Evolutionary conservation across 2,329 filamentous ascomycete species (phyloP).

Genomic region (Boeremia exigua): DNA sequence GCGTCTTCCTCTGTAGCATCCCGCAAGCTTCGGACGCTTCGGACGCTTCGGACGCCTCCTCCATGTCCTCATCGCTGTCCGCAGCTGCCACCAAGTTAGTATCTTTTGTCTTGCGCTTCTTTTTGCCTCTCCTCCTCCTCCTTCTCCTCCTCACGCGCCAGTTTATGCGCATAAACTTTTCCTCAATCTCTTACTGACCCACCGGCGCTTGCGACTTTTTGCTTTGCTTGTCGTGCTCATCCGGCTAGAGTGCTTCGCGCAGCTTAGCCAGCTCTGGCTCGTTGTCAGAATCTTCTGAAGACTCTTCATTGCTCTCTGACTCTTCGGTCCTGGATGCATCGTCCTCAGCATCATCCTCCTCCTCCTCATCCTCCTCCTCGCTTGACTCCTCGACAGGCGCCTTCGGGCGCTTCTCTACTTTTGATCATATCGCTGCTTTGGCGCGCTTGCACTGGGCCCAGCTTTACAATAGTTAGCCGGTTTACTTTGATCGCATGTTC

Average conservation of each 20-base stretch:
- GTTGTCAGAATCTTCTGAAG: constrained; percentile 27
- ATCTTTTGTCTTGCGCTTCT: constrained; percentile 45
- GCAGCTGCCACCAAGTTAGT: constrained; percentile 24
- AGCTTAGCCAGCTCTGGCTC: constrained; percentile 35
- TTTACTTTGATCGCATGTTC: background rate
- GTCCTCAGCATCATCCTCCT: constrained; percentile 51
- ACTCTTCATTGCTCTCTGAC: constrained; percentile 27
- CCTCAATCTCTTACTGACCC: constrained; percentile 71
- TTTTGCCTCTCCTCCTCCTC: constrained; percentile 48
- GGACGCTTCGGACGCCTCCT: constrained; percentile 17
- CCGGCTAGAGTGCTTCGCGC: constrained; percentile 35
- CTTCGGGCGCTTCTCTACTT: constrained; percentile 24
- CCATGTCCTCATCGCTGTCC: constrained; percentile 33
- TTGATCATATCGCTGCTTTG: constrained; percentile 48
- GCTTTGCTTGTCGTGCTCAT: constrained; percentile 35
- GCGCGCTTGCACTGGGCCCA: constrained; percentile 47
- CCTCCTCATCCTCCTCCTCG: constrained; percentile 60
- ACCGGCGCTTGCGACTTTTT: constrained; percentile 59
- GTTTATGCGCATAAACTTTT: constrained; percentile 70
- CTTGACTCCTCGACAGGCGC: constrained; percentile 40
- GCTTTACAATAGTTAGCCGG: constrained; percentile 31
- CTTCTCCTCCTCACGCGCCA: constrained; percentile 58
- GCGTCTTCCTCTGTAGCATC: constrained; percentile 44
- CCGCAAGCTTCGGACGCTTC: too few relatives aligned
- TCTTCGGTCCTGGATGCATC: constrained; percentile 40